A percentile compares a stretch with the other conserved stretches of the same genome.
Evolutionary conservation across 2,329 filamentous ascomycete species (phyloP).

Genomic region (Xylaria arbuscula): DNA sequence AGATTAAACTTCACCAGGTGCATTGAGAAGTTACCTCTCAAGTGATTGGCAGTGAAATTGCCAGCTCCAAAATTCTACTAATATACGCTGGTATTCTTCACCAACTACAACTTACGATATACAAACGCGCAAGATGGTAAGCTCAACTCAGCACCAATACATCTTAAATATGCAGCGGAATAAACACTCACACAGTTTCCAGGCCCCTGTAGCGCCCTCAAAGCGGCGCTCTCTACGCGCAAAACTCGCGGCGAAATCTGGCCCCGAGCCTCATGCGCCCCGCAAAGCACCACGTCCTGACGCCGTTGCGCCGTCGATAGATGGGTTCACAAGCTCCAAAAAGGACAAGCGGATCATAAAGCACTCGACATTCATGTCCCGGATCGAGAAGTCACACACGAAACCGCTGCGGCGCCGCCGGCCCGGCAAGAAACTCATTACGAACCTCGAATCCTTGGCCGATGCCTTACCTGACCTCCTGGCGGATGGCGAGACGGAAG

Average conservation of each 20-base stretch:
- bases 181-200: conserved; percentile 21
- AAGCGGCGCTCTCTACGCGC: conserved; percentile 68
- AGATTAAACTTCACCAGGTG: too few relatives aligned
- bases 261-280: conserved; percentile 61
- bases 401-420: conserved; percentile 72
- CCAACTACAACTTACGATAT: neutral
- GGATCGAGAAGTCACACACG: conserved; percentile 71
- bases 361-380: conserved; percentile 81
- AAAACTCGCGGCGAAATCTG: conserved; percentile 64
- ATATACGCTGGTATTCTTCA: neutral
- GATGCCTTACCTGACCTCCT: conserved; percentile 79
- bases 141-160: neutral
- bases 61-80: neutral
- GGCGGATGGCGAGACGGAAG: conserved; percentile 59
- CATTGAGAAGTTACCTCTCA: too few relatives aligned
- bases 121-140: conserved; percentile 33
- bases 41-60: too few relatives aligned
- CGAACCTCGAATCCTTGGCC: conserved; percentile 79
- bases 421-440: conserved; percentile 80
- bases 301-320: conserved; percentile 58
- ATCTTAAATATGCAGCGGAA: neutral
- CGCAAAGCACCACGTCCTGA: conserved; percentile 64
- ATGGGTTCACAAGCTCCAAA: conserved; percentile 77
- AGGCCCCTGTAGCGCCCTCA: conserved; percentile 59
- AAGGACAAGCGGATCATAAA: conserved; percentile 86